phyloP scores from a whole-genome alignment of 2,329 filamentous ascomycete species.

The Trichothecium sympodiale region DNA sequence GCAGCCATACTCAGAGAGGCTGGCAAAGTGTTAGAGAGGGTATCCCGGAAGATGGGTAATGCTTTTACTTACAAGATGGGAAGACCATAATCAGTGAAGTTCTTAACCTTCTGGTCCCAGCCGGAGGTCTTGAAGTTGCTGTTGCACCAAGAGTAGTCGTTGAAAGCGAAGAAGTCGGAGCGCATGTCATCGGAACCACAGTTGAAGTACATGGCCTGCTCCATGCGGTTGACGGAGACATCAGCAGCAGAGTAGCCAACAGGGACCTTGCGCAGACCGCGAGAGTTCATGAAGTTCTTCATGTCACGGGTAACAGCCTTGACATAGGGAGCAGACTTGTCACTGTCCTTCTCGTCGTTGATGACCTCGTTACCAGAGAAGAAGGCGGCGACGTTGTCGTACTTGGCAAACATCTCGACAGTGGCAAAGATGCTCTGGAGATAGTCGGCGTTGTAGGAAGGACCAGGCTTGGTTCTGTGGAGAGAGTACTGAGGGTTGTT shows the following conservation, averaged over 20 bases:
- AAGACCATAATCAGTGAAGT: constrained; percentile 76
- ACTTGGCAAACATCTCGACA: constrained; percentile 71
- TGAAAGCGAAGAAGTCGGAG: constrained; percentile 82
- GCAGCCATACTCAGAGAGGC: constrained; percentile 90
- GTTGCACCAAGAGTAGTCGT: constrained; percentile 83
- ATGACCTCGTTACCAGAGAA: constrained; percentile 77
- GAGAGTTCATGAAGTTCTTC: constrained; percentile 55
- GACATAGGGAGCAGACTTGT: constrained; percentile 58
- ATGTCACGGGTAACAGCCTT: constrained; percentile 73
- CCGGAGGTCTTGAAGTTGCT: constrained; percentile 59
- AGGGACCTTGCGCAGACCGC: constrained; percentile 54
- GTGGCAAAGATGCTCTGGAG: constrained; percentile 79
- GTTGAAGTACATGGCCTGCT: constrained; percentile 89
- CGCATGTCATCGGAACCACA: constrained; percentile 76
- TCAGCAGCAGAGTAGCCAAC: constrained; percentile 72
- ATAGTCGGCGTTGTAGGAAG: constrained; percentile 80
- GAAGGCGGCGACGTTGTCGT: constrained; percentile 79
- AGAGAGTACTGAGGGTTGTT: constrained; percentile 85
- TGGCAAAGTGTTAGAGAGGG: constrained; percentile 7
- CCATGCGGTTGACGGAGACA: constrained; percentile 71
- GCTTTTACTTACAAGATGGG: constrained; percentile 59
- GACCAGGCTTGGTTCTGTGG: constrained; percentile 64
- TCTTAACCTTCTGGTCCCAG: constrained; percentile 82
- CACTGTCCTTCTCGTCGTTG: constrained; percentile 54
- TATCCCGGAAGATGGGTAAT: neutral